These are phyloP conservation scores for Cutaneotrichosporon dermatis DNA, from an alignment of 1,284 basidiomycete species.

Conservation along the genomic window DNA sequence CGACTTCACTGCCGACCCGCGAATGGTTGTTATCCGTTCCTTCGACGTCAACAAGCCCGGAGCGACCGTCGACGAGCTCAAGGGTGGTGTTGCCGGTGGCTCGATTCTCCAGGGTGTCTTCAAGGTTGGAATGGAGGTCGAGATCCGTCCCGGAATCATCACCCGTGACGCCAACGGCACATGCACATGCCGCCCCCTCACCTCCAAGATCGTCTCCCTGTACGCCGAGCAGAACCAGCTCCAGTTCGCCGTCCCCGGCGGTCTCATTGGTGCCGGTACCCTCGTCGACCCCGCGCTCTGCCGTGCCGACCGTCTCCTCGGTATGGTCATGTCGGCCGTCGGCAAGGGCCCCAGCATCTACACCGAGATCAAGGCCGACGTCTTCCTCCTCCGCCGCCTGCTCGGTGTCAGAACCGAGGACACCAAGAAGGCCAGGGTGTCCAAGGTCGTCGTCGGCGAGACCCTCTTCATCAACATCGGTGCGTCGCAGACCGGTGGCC, in stretches of 20 bases:
- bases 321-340: constrained; percentile 90
- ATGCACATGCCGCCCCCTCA: constrained; percentile 89
- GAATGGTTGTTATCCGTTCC: constrained; percentile 97
- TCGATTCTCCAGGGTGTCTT: constrained; percentile 92
- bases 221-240: constrained; percentile 93
- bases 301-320: constrained; percentile 92
- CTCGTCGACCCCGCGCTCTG: constrained; percentile 94
- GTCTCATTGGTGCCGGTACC: constrained; percentile 96
- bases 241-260: constrained; percentile 93
- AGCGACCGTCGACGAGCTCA: constrained; percentile 91
- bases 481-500: constrained; percentile 87
- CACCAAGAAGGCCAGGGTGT: constrained; percentile 92
- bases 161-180: constrained; percentile 89
- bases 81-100: constrained; percentile 96
- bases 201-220: constrained; percentile 82
- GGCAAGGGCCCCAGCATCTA: constrained; percentile 92
- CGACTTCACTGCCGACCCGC: constrained; percentile 85
- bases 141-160: constrained; percentile 95
- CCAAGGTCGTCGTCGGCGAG: constrained; percentile 89
- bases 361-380: constrained; percentile 59
- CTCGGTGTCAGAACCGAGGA: constrained; percentile 98
- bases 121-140: constrained; percentile 81
- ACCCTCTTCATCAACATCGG: constrained; percentile 91
- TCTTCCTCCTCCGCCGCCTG: constrained; percentile 87
- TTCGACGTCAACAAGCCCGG: constrained; percentile 99